Conservation (phyloP, 306 rosid species). For the Comarum palustre region DNA sequence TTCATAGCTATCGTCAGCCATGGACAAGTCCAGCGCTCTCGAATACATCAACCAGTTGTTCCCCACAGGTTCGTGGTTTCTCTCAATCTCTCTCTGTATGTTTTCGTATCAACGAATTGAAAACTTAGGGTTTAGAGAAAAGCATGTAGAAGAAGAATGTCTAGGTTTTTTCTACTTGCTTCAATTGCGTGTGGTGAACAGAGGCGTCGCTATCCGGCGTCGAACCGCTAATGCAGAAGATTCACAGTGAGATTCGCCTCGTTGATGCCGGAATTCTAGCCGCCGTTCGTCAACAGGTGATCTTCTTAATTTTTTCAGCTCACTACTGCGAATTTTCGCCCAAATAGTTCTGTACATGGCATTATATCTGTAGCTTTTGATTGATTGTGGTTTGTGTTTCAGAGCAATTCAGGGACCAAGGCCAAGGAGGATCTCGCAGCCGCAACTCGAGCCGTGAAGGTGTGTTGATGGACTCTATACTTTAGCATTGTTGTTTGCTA, state of each 20-base stretch:
- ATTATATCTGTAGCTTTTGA: constrained; percentile 12
- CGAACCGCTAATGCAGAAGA: constrained; percentile 96
- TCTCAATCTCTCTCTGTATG: not conserved
- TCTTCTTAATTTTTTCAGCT: constrained; percentile 14
- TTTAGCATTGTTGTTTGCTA: not conserved
- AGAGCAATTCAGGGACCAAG: constrained; percentile 97
- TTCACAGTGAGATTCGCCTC: constrained; percentile 83
- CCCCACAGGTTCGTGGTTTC: constrained; percentile 66
- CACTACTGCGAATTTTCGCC: not conserved
- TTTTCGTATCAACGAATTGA: not conserved
- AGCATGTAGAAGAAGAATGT: not conserved
- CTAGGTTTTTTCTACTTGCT: not conserved
- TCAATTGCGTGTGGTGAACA: constrained; percentile 20
- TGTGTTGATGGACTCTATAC: constrained; percentile 16
- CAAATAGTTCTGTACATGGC: too few species aligned
- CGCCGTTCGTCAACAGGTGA: constrained; percentile 91
- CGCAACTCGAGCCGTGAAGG: constrained; percentile 90
- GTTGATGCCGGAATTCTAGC: constrained; percentile 89
- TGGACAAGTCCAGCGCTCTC: constrained; percentile 96
- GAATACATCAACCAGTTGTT: constrained; percentile 98
- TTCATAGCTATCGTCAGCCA: constrained; percentile 22
- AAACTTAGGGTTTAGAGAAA: not conserved
- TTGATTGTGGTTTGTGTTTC: constrained; percentile 36
- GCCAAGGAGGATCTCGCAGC: constrained; percentile 98
- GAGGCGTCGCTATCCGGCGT: constrained; percentile 91